Conservation (phyloP, 441 rosid genomes). For the Jatropha podagrica region DNA sequence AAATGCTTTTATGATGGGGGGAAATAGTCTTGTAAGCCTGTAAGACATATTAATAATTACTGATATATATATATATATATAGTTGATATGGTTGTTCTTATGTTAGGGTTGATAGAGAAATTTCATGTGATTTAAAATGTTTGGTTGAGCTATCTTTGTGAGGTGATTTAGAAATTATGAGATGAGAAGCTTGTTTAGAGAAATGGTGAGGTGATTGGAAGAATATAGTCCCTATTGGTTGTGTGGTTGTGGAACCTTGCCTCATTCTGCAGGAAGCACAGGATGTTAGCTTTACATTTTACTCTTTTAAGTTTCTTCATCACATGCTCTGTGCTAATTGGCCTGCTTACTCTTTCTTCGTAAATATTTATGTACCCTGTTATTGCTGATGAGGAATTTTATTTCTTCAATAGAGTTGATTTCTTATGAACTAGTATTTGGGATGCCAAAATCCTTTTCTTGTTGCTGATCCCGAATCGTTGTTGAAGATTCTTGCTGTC, state of each 20-base stretch:
- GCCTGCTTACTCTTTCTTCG: not conserved
- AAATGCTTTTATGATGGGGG: not conserved
- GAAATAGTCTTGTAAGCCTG: not conserved
- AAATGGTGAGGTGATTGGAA: not conserved
- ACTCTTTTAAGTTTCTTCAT: not conserved
- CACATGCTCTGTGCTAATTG: not conserved
- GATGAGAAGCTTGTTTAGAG: not conserved
- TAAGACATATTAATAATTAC: not conserved
- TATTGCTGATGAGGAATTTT: not conserved
- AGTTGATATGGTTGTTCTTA: not conserved
- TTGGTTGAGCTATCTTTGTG: not conserved
- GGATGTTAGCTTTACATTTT: not conserved
- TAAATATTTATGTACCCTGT: not conserved
- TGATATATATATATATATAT: no score
- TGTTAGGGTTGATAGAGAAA: not conserved
- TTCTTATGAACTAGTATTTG: not conserved
- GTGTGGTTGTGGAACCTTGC: not conserved
- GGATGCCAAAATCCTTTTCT: not conserved
- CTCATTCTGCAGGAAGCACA: constrained; percentile 7
- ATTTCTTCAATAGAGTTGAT: not conserved
- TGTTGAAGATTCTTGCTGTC: not conserved
- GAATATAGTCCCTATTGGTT: not conserved
- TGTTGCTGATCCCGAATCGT: not conserved
- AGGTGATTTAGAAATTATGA: not conserved
- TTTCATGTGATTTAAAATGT: not conserved